Percentiles rank a stretch among this genome's conserved stretches.
These are phyloP conservation scores for Albatrellus ellisii DNA, from an alignment of 768 basidiomycete genomes.

Conservation along the genomic window DNA sequence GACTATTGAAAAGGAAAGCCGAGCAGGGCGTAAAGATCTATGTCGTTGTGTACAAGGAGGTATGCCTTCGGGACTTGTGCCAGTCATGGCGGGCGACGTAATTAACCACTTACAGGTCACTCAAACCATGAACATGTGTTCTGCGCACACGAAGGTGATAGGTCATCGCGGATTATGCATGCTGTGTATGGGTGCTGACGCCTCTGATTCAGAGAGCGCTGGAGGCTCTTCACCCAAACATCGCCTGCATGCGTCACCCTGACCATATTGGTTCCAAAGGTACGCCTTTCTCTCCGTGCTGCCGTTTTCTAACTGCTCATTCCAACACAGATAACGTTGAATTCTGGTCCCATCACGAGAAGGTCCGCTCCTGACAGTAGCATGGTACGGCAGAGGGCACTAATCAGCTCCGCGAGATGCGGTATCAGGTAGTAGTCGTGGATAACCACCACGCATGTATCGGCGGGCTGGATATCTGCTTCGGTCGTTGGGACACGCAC, in stretches of 20 bases:
- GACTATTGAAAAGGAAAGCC: constrained; percentile 77
- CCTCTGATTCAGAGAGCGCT: constrained; percentile 39
- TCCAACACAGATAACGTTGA: constrained; percentile 48
- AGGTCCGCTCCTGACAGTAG: constrained; percentile 22
- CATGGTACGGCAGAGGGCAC: background rate
- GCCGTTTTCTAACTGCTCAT: background rate
- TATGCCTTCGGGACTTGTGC: constrained; percentile 15
- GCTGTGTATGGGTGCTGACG: background rate
- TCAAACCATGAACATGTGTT: constrained; percentile 83
- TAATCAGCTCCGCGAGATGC: background rate
- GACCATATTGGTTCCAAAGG: constrained; percentile 81
- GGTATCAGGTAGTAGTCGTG: constrained; percentile 52
- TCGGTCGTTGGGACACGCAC: constrained; percentile 94
- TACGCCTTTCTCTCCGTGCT: constrained; percentile 1
- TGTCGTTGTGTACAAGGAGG: constrained; percentile 92
- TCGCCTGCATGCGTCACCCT: constrained; percentile 81
- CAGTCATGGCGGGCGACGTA: background rate
- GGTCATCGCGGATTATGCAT: background rate
- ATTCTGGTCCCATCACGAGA: constrained; percentile 92
- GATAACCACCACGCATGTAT: constrained; percentile 81
- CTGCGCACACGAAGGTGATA: constrained; percentile 66
- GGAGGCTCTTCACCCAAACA: constrained; percentile 77
- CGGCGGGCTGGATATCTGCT: constrained; percentile 92
- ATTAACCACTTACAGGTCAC: constrained; percentile 40
- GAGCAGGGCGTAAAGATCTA: constrained; percentile 86